These are phyloP conservation scores for Phytophthora hibernalis DNA, from an alignment of 352 stramenopile species.

Conservation along the genomic window DNA sequence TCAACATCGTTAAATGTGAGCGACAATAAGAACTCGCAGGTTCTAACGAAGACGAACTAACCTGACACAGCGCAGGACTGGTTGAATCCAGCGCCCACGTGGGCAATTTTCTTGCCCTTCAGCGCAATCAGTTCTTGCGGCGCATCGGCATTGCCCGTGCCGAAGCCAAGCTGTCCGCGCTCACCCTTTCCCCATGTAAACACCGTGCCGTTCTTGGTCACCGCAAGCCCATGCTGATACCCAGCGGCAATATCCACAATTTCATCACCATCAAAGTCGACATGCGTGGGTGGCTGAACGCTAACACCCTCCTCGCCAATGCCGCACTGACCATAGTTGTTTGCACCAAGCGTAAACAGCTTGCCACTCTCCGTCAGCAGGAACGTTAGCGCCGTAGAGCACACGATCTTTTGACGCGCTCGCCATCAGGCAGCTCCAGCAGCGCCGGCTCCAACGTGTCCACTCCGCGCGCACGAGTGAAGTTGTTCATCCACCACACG, in stretches of 20 bases:
- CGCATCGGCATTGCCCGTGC: constrained; percentile 71
- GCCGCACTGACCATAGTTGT: constrained; percentile 85
- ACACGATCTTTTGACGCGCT: constrained; percentile 83
- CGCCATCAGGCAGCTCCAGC: constrained; percentile 66
- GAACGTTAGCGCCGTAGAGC: constrained; percentile 80
- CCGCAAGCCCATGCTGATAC: constrained; percentile 81
- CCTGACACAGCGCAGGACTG: constrained; percentile 73
- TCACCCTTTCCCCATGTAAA: constrained; percentile 89
- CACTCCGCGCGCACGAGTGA: constrained; percentile 67
- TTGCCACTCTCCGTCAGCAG: constrained; percentile 81
- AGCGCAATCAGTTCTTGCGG: constrained; percentile 84
- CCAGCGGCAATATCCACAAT: constrained; percentile 76
- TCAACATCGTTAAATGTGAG: constrained; percentile 2
- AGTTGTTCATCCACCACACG: constrained; percentile 73
- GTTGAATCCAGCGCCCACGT: constrained; percentile 87
- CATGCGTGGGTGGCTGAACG: constrained; percentile 56
- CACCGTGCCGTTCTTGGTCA: constrained; percentile 71
- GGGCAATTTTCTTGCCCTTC: constrained; percentile 66
- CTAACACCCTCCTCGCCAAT: constrained; percentile 67
- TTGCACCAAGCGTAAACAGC: constrained; percentile 81
- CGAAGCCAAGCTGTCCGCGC: constrained; percentile 83
- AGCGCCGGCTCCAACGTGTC: constrained; percentile 68
- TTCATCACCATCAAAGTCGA: constrained; percentile 73
- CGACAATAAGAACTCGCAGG: background rate
- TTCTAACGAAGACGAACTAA: constrained; percentile 17